These are phyloP conservation scores for Rhodomyrtus psidioides DNA, from an alignment of 441 rosid genomes.

Conservation along the genomic window DNA sequence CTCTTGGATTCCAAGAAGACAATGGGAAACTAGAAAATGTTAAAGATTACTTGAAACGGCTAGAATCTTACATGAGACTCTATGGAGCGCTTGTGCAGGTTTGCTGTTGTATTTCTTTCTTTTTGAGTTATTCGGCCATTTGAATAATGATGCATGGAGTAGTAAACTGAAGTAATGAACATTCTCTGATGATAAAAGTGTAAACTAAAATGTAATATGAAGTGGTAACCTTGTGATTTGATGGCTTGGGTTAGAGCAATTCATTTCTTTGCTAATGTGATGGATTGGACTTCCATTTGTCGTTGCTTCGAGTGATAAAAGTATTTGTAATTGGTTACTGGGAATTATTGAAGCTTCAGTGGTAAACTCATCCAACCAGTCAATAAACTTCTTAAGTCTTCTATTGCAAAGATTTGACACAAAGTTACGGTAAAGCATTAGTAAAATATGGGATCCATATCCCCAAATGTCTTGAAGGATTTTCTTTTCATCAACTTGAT, in stretches of 20 bases:
- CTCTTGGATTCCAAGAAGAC: conserved; percentile 37
- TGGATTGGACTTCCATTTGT: neutral
- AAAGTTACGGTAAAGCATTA: neutral
- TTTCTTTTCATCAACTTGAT: neutral
- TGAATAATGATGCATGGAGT: neutral
- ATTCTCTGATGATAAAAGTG: neutral
- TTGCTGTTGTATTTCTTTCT: conserved; percentile 2
- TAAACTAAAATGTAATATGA: neutral
- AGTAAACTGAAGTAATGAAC: neutral
- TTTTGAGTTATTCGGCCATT: no score
- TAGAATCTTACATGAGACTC: conserved; percentile 63
- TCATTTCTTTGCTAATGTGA: neutral
- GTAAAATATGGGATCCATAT: neutral
- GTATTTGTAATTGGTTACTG: neutral
- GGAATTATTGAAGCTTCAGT: neutral
- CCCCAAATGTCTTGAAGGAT: neutral
- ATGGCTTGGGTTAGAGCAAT: neutral
- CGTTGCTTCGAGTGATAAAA: neutral
- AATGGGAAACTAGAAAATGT: conserved; percentile 44
- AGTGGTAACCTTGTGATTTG: neutral
- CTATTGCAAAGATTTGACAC: neutral
- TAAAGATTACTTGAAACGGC: conserved; percentile 36
- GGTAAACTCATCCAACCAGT: neutral
- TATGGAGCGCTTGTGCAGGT: conserved; percentile 96
- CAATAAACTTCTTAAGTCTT: neutral